Evolutionary conservation across 306 rosid genomes (phyloP).

Genomic region (Herpetospermum pedunculosum): DNA sequence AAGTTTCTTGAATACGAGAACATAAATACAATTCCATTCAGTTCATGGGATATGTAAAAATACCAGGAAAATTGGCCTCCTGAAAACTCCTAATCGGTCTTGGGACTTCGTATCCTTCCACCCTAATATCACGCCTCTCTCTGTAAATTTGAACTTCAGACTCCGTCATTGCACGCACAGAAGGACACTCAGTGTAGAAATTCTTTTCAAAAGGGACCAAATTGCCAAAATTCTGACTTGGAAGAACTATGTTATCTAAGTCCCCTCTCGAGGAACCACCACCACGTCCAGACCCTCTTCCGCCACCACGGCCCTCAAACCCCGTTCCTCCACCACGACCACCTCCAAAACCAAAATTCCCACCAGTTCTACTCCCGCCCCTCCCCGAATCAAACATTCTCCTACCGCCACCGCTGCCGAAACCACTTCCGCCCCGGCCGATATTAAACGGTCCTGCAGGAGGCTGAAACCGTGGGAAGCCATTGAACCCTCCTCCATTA

Average conservation of each 20-base stretch:
- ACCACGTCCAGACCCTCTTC: conserved; percentile 55
- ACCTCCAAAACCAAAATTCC: conserved; percentile 16
- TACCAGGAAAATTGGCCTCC: conserved; percentile 85
- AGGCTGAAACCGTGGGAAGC: conserved; percentile 45
- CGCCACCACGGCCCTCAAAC: conserved; percentile 25
- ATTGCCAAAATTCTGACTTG: conserved; percentile 65
- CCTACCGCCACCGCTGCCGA: conserved; percentile 18
- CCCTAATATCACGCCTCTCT: conserved; percentile 54
- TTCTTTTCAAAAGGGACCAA: conserved; percentile 86
- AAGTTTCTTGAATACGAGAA: neutral
- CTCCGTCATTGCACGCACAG: conserved; percentile 62
- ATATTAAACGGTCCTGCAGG: conserved; percentile 53
- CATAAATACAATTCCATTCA: neutral
- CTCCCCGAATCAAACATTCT: conserved; percentile 32
- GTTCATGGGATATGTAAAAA: conserved; percentile 2
- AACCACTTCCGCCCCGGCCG: conserved; percentile 37
- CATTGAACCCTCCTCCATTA: conserved; percentile 17
- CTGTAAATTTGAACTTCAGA: conserved; percentile 51
- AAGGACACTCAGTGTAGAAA: conserved; percentile 52
- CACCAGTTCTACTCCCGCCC: conserved; percentile 14
- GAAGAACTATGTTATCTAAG: conserved; percentile 57
- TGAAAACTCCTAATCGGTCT: conserved; percentile 58
- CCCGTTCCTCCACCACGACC: conserved; percentile 29
- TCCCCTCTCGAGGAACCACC: conserved; percentile 56
- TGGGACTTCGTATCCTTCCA: conserved; percentile 78